Percentiles rank a stretch among this genome's conserved stretches.
Evolutionary conservation across 768 basidiomycete genomes (phyloP).

Genomic region (Lactarius hengduanensis): DNA sequence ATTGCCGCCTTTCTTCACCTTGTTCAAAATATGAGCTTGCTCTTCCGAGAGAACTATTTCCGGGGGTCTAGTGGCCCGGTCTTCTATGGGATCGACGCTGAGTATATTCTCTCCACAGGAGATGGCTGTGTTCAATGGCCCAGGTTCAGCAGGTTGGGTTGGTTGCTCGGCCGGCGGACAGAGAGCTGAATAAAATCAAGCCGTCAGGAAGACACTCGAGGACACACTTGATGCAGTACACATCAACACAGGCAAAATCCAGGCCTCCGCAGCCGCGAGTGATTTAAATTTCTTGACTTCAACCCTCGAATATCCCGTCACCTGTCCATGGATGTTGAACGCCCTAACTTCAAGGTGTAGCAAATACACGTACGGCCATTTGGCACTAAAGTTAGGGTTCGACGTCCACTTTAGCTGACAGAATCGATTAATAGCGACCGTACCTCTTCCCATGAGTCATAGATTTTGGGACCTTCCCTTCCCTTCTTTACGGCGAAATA

Average conservation of each 20-base stretch:
- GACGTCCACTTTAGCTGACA: no score
- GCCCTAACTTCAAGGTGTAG: not conserved
- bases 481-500: conserved; percentile 64
- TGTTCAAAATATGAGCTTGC: conserved; percentile 48
- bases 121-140: not conserved
- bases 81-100: not conserved
- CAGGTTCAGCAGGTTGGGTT: not conserved
- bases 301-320: no score
- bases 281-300: conserved; percentile 51
- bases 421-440: conserved; percentile 19
- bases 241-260: conserved; percentile 38
- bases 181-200: not conserved
- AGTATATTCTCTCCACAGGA: not conserved
- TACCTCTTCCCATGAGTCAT: conserved; percentile 60
- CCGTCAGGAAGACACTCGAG: not conserved
- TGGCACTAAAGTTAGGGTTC: not conserved
- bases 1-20: conserved; percentile 58
- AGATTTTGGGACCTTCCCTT: conserved; percentile 56
- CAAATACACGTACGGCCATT: not conserved
- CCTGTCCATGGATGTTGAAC: not conserved
- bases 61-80: not conserved
- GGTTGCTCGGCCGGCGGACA: not conserved
- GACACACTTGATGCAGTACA: conserved; percentile 6
- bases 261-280: conserved; percentile 47
- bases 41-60: conserved; percentile 48